These are phyloP conservation scores for Phytophthora pseudosyringae DNA, from an alignment of 352 stramenopile genomes.

Conservation along the genomic window DNA sequence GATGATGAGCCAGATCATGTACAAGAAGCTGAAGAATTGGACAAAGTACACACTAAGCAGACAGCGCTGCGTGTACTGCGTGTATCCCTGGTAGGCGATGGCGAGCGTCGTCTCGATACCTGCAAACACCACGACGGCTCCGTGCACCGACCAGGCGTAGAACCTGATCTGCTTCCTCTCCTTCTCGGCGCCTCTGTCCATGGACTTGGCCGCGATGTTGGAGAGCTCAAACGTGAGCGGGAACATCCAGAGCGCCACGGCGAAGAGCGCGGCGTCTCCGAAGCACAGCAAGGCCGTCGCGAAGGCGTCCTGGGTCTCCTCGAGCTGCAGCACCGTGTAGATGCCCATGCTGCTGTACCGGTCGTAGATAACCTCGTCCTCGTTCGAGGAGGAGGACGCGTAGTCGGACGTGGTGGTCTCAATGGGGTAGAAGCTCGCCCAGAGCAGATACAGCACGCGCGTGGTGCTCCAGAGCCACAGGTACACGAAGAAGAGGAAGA, in stretches of 20 bases:
- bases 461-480: constrained; percentile 47
- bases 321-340: constrained; percentile 47
- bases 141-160: constrained; percentile 40
- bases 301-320: constrained; percentile 39
- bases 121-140: constrained; percentile 37
- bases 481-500: constrained; percentile 66
- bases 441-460: constrained; percentile 53
- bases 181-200: constrained; percentile 55
- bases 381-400: constrained; percentile 27
- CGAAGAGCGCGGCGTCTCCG: constrained; percentile 49
- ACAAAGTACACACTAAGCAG: constrained; percentile 52
- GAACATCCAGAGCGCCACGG: constrained; percentile 58
- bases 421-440: constrained; percentile 40
- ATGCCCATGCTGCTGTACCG: constrained; percentile 53
- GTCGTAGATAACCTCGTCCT: constrained; percentile 33
- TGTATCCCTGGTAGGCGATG: constrained; percentile 50
- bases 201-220: constrained; percentile 56
- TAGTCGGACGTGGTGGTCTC: constrained; percentile 27
- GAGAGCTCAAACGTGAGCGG: constrained; percentile 53
- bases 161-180: constrained; percentile 46
- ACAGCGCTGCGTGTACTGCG: constrained; percentile 50
- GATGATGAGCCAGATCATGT: constrained; percentile 55
- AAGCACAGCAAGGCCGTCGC: constrained; percentile 42
- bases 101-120: constrained; percentile 40
- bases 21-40: constrained; percentile 56